These are phyloP conservation scores for Penicillium sp. DNA, from an alignment of 2,329 filamentous ascomycete species.

Conservation along the genomic window DNA sequence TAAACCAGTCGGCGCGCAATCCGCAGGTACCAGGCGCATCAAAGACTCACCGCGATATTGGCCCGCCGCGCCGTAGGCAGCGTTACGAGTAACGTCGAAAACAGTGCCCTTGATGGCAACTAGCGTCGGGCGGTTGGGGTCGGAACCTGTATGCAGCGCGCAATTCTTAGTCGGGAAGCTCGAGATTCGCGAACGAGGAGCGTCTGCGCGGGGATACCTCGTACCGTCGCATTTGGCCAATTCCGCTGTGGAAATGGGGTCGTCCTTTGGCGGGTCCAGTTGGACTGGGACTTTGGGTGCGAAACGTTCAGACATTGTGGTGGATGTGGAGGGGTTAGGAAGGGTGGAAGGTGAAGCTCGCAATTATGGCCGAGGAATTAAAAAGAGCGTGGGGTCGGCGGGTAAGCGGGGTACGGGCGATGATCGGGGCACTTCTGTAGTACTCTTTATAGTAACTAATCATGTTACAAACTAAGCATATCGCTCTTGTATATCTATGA, in stretches of 20 bases:
- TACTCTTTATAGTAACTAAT: too few species aligned
- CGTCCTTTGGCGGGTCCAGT: slow-evolving; percentile 83
- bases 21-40: not conserved
- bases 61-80: slow-evolving; percentile 80
- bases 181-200: not conserved
- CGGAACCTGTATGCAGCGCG: slow-evolving; percentile 39
- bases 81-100: slow-evolving; percentile 92
- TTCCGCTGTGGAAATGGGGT: slow-evolving; percentile 80
- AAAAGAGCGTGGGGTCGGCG: slow-evolving; percentile 32
- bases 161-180: not conserved
- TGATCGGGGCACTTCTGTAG: too few species aligned
- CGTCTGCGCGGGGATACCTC: not conserved
- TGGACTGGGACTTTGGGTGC: slow-evolving; percentile 53
- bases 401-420: slow-evolving; percentile 20
- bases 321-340: not conserved
- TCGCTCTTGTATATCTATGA: too few species aligned
- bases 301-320: slow-evolving; percentile 46
- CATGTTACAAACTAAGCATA: too few species aligned
- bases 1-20: not conserved
- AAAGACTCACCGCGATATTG: slow-evolving; percentile 78
- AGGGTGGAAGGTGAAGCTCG: slow-evolving; percentile 6
- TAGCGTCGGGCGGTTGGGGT: slow-evolving; percentile 59
- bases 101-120: slow-evolving; percentile 82
- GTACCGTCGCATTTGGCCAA: slow-evolving; percentile 82
- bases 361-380: slow-evolving; percentile 4